Evolutionary conservation across 495 filamentous ascomycete genomes (phyloP).

Genomic region (Penicillium silybi): DNA sequence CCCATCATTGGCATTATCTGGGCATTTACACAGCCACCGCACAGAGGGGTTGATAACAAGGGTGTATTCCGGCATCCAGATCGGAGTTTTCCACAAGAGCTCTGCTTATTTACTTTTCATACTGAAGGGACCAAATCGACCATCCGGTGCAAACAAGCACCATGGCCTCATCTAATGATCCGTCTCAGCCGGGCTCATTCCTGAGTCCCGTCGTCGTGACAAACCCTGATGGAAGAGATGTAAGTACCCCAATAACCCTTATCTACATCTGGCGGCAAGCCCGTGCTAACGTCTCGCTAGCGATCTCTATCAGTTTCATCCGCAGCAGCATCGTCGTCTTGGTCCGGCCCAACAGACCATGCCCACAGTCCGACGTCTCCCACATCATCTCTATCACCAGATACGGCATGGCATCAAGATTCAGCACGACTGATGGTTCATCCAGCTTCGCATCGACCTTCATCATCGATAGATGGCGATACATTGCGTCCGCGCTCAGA

Average conservation of each 20-base stretch:
- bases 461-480: conserved; percentile 47
- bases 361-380: conserved; percentile 22
- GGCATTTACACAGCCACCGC: conserved; percentile 12
- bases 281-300: conserved; percentile 5
- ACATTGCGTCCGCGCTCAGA: conserved; percentile 46
- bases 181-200: conserved; percentile 11
- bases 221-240: conserved; percentile 22
- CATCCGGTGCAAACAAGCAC: background rate
- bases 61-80: background rate
- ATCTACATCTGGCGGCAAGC: background rate
- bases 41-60: background rate
- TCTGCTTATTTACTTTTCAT: conserved; percentile 2
- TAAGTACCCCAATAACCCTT: conserved; percentile 2
- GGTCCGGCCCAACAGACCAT: conserved; percentile 21
- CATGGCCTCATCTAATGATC: conserved; percentile 21
- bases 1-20: background rate
- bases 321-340: conserved; percentile 15
- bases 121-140: conserved; percentile 1
- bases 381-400: conserved; percentile 25
- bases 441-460: conserved; percentile 29
- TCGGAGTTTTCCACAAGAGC: background rate
- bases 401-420: conserved; percentile 25
- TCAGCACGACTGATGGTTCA: conserved; percentile 29
- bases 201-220: conserved; percentile 18
- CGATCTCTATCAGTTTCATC: conserved; percentile 21